phyloP scores from a whole-genome alignment of 345 rosid species.

The Rhizophora mangle region DNA sequence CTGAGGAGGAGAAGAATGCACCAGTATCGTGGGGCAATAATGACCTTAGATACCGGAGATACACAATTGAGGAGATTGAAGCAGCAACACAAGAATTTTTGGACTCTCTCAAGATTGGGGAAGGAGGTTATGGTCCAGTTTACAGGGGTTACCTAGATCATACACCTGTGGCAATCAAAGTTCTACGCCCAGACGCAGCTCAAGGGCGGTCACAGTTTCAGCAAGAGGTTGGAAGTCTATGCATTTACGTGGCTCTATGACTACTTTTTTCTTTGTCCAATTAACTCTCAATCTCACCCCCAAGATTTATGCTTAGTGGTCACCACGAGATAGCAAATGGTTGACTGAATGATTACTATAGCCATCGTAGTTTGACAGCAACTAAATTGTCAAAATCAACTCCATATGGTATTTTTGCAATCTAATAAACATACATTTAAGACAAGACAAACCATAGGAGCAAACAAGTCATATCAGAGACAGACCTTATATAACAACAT shows the following conservation, averaged over 20 bases:
- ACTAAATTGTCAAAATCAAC: no score
- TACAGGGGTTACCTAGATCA: conserved; percentile 60
- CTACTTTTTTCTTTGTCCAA: background rate
- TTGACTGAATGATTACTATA: no score
- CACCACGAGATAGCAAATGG: no score
- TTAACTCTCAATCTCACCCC: background rate
- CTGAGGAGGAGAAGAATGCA: conserved; percentile 24
- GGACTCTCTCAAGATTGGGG: conserved; percentile 65
- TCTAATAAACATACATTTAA: no score
- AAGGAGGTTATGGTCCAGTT: conserved; percentile 97
- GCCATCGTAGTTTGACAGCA: no score
- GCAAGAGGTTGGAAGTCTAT: conserved; percentile 49
- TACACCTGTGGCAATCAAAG: conserved; percentile 81
- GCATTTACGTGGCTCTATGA: background rate
- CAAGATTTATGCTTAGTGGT: background rate
- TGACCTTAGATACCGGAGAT: conserved; percentile 52
- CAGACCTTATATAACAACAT: no score
- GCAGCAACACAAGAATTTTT: conserved; percentile 58
- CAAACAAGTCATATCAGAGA: no score
- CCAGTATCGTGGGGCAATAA: conserved; percentile 16
- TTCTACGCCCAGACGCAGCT: conserved; percentile 77
- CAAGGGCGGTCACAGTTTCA: conserved; percentile 87
- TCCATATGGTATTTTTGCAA: no score
- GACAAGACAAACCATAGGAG: no score
- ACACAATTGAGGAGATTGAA: conserved; percentile 76